phyloP scores from a whole-genome alignment of 345 rosid genomes.

The Linum lewisii region DNA sequence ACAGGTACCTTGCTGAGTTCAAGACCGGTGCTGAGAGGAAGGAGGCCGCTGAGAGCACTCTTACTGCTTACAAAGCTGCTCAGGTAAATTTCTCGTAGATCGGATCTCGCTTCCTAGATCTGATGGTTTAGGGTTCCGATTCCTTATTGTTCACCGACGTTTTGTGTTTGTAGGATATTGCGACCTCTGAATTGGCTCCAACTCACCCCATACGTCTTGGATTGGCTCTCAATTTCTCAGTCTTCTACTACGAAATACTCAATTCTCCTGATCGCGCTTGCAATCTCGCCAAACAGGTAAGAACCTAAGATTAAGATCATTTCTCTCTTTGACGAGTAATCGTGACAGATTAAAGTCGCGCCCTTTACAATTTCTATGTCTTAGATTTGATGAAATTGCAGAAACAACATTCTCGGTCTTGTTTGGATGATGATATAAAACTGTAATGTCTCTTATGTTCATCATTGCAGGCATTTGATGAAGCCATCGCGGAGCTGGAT shows the following conservation, averaged over 20 bases:
- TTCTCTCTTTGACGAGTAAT: neutral
- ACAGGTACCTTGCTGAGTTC: slow-evolving; percentile 8
- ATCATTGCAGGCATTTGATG: slow-evolving; percentile 62
- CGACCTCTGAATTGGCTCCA: slow-evolving; percentile 70
- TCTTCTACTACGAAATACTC: slow-evolving; percentile 83
- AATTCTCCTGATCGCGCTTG: slow-evolving; percentile 95
- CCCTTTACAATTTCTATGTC: neutral
- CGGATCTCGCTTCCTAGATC: neutral
- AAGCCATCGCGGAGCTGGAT: slow-evolving; percentile 87
- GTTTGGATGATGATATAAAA: neutral
- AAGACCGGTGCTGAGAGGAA: slow-evolving; percentile 8
- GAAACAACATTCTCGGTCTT: neutral
- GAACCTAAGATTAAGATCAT: too few relatives aligned
- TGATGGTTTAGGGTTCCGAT: neutral
- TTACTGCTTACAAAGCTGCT: slow-evolving; percentile 5
- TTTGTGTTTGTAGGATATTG: slow-evolving; percentile 55
- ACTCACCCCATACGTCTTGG: slow-evolving; percentile 93
- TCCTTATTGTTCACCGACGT: neutral
- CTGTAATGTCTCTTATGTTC: neutral
- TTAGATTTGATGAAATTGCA: neutral
- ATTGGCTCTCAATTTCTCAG: slow-evolving; percentile 80
- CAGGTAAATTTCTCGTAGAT: neutral
- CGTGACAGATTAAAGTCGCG: neutral
- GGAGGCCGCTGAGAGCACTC: slow-evolving; percentile 10
- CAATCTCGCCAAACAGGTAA: slow-evolving; percentile 83